Evolutionary conservation across 2,329 filamentous ascomycete genomes (phyloP), one percentile per base, ranked within the genome.

Genomic region (Aspergillus neotritici): DNA sequence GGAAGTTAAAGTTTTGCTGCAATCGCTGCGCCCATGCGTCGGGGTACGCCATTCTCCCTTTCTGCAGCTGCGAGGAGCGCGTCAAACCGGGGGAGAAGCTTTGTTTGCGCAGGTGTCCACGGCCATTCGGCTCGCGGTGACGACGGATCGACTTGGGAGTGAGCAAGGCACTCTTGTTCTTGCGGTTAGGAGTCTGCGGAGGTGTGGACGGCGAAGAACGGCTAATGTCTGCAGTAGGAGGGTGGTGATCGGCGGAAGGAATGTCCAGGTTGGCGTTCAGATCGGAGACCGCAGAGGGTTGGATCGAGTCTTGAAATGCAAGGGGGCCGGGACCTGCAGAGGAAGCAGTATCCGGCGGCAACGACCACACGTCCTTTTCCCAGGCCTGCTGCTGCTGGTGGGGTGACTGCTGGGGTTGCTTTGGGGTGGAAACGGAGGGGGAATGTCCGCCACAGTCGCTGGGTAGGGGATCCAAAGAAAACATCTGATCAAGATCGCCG

Each of bases 11-110:
- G 47, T 73, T 73, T 45, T 78, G 21, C 21, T 25, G 71, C 34
- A 79, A 67, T 46, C 75, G 73, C 51, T 76, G 71, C 31, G 70
- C 66, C 77, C 78, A 81, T 36, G 63, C 55, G 38, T 71, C 60
- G 59, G 68, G 55, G 67, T 66, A 67, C 36, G 61, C 61, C 63
- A 66, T 68, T 51, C 57, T 69, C 47, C 53, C 56, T 46, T 71
- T 60, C 62, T 69, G 62, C 66, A 71, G 47, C 43, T 73, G 69
- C 15, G 73, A 72, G 32, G 76, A 70, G 53, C 70, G 75, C 70
- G 77, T 77, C 70, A 79, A 74, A 54, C 73, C 78, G 34, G 73
- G 67, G 16, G 66, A 72, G 44, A 62, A 64, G 52, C 57, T 73
- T 57, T 66, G 68, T 62, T 64, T 70, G 60, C 60, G 67, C 53